Base-by-base conservation (phyloP, 192 early-diverging fungal genomes). In the Umbelopsis ramanniana region DNA sequence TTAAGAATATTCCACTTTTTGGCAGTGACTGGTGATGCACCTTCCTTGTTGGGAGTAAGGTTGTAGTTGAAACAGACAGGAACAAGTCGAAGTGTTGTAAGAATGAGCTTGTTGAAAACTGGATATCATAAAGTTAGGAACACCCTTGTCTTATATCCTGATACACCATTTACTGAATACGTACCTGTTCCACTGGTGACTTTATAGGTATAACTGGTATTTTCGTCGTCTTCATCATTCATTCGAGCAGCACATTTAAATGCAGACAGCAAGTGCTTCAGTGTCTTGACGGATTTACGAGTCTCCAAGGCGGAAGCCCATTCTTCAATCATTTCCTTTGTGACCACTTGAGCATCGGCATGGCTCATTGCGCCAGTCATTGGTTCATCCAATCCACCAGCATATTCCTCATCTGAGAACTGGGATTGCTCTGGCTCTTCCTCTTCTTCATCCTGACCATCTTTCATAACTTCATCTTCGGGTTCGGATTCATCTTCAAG, bases 61-160 rank as follows among this genome's bases (percentile, higher is more conserved):
- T 95, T 87, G 74, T 92, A 86, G 50, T 87, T 83, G 50, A 99
- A 88, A 3, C 89, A 90, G 1, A 71, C 72, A 17, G 91, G 91
- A 7, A 88, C 86, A 46, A 89, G 78, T 73, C 90, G 91, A 72
- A 97, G 74, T 24, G 92, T 83, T 11, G 90, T 81, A 23, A 93
- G 87, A 35, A 97, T 77, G 6, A 96, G 83, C 79, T 89, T 89
- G 81, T 95, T 95, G 85, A 94, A 95, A 17, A 95, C 85, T 72
- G 26, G 70, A 23, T n/a, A 71, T 43, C 40, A 70, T 3, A 38
- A 69, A 60, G 76, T 40, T 21, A 69, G 33, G 52, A 55, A 47
- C 46, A 52, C 43, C 67, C 12, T 37, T 50, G 3, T 78, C 45
- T 79, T 2, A 52, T 2, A 29, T 29, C 33, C 2, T n/a, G 8